Evolutionary conservation across 116 monocot genomes (phyloP).

Genomic region (Papilionanthe hybrid): DNA sequence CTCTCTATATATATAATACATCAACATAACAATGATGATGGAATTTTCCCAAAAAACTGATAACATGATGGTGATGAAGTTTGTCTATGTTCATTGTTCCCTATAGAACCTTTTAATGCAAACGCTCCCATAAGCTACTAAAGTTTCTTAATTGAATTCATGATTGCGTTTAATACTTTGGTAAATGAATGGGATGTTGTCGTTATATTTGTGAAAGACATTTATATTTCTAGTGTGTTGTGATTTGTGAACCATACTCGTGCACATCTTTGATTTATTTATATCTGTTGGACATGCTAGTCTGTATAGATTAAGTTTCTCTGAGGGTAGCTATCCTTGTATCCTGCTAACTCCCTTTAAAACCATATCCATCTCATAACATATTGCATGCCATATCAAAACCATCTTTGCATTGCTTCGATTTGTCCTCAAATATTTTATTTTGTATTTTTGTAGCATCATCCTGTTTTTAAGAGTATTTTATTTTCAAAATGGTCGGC

Average conservation of each 20-base stretch:
- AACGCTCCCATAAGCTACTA: too few species aligned
- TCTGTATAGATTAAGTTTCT: not conserved
- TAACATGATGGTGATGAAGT: too few species aligned
- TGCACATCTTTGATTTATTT: not conserved
- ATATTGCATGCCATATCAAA: not conserved
- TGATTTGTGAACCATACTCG: not conserved
- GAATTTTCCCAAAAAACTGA: too few species aligned
- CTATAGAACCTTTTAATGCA: too few species aligned
- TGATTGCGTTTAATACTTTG: too few species aligned
- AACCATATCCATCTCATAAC: not conserved
- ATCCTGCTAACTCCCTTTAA: not conserved
- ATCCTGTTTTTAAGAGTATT: too few species aligned
- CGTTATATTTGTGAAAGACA: not conserved
- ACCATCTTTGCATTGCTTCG: not conserved
- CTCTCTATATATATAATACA: not conserved
- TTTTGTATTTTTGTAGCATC: too few species aligned
- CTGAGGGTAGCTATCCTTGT: not conserved
- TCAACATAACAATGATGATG: too few species aligned
- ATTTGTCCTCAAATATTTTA: not conserved
- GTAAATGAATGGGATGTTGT: not conserved
- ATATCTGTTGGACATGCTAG: not conserved
- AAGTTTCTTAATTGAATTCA: too few species aligned
- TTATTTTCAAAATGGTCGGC: too few species aligned
- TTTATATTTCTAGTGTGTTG: not conserved
- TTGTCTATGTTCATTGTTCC: too few species aligned